Conservation (phyloP, 192 early-diverging fungal genomes). For the Chytriomyces sp. region DNA sequence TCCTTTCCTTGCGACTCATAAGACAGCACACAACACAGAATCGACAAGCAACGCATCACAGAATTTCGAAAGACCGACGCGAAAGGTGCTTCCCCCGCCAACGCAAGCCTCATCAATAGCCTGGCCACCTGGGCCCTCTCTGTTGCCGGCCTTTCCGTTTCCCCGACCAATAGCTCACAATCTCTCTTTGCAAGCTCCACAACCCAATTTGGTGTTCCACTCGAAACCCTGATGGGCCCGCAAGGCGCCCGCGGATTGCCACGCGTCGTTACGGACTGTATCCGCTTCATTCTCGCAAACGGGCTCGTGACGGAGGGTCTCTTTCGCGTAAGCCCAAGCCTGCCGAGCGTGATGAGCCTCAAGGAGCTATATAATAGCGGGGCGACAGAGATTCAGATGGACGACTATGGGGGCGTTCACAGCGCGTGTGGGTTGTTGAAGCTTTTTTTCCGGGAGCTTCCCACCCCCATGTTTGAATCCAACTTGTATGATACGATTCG, state of each 20-base stretch:
- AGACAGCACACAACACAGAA: slow-evolving; percentile 18
- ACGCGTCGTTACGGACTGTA: slow-evolving; percentile 69
- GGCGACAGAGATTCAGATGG: slow-evolving; percentile 26
- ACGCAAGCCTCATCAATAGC: background rate
- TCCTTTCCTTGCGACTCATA: background rate
- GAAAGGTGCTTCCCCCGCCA: background rate
- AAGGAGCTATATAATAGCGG: slow-evolving; percentile 55
- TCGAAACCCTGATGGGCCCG: slow-evolving; percentile 75
- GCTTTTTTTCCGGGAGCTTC: slow-evolving; percentile 80
- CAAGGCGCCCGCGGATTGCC: slow-evolving; percentile 78
- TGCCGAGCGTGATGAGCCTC: slow-evolving; percentile 66
- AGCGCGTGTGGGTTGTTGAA: slow-evolving; percentile 81
- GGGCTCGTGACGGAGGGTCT: slow-evolving; percentile 81
- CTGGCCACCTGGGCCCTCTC: slow-evolving; percentile 11
- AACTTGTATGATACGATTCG: slow-evolving; percentile 62
- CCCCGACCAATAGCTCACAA: too few relatives aligned
- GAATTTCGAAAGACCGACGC: too few relatives aligned
- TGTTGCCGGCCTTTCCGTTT: background rate
- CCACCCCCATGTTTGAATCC: slow-evolving; percentile 70
- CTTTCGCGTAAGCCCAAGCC: slow-evolving; percentile 82
- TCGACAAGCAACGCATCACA: slow-evolving; percentile 30
- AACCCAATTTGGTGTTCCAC: slow-evolving; percentile 70
- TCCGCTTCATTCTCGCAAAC: slow-evolving; percentile 68
- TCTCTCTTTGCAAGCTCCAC: background rate
- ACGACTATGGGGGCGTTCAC: slow-evolving; percentile 65